A percentile compares a stretch with the other conserved stretches of the same genome.
These are phyloP conservation scores for Amanita molliuscula DNA, from an alignment of 768 basidiomycete genomes.

Conservation along the genomic window DNA sequence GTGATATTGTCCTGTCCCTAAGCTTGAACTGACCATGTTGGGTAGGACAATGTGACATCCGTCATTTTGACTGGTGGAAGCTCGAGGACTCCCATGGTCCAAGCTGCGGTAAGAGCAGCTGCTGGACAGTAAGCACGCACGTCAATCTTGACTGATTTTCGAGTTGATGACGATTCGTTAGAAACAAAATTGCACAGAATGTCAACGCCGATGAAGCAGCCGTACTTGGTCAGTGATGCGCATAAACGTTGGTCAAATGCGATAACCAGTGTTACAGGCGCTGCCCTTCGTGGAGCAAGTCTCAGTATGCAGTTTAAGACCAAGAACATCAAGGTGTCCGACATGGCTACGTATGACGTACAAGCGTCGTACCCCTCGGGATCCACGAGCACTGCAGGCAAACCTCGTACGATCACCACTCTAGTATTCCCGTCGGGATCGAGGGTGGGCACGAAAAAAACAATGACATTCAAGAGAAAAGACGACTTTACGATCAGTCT, in stretches of 20 bases:
- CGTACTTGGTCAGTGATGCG: conserved; percentile 52
- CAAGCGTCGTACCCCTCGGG: conserved; percentile 72
- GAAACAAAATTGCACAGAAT: conserved; percentile 82
- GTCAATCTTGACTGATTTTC: not conserved
- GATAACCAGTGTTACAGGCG: conserved; percentile 28
- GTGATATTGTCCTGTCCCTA: conserved; percentile 11
- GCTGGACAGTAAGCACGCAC: conserved; percentile 60
- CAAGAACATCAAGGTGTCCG: conserved; percentile 77
- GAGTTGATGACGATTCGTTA: conserved; percentile 14
- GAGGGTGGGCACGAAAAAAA: conserved; percentile 76
- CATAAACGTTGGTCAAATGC: conserved; percentile 1
- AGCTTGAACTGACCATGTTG: conserved; percentile 2
- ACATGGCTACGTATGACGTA: conserved; percentile 64
- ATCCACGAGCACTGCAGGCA: conserved; percentile 32
- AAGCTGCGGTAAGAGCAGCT: conserved; percentile 62
- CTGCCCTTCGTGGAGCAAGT: conserved; percentile 85
- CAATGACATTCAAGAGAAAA: conserved; percentile 74
- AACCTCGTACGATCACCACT: conserved; percentile 63
- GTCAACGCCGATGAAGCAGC: conserved; percentile 97
- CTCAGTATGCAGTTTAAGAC: conserved; percentile 90
- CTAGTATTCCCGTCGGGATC: conserved; percentile 71
- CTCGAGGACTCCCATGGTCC: conserved; percentile 88
- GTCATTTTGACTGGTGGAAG: conserved; percentile 91
- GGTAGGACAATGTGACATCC: conserved; percentile 73
- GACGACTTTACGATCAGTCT: conserved; percentile 76